Evolutionary conservation across 306 rosid species (phyloP).

Genomic region (Hylodesmum podocarpum): DNA sequence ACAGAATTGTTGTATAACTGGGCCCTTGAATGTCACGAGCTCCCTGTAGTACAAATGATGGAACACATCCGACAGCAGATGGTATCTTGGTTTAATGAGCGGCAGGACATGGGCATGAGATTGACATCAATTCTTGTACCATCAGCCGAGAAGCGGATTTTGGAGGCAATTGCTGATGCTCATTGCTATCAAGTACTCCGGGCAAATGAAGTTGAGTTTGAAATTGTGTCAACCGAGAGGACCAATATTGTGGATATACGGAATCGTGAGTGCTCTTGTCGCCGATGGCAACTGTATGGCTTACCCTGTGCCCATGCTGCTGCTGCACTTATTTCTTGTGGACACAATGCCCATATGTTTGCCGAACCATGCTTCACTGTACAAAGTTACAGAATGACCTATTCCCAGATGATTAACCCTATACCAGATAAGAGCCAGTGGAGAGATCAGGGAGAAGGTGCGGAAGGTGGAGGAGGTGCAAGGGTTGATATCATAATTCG

Average conservation of each 20-base stretch:
- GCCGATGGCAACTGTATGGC: slow-evolving; percentile 96
- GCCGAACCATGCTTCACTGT: slow-evolving; percentile 95
- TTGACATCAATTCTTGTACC: slow-evolving; percentile 91
- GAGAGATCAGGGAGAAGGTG: slow-evolving; percentile 73
- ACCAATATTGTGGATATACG: slow-evolving; percentile 94
- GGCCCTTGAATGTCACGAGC: slow-evolving; percentile 99
- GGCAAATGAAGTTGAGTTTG: slow-evolving; percentile 96
- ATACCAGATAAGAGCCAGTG: slow-evolving; percentile 81
- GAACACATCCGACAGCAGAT: slow-evolving; percentile 83
- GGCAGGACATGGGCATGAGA: slow-evolving; percentile 79
- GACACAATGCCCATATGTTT: slow-evolving; percentile 80
- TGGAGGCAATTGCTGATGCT: slow-evolving; percentile 92
- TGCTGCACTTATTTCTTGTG: slow-evolving; percentile 94
- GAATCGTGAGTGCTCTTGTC: slow-evolving; percentile 89
- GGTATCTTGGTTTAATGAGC: slow-evolving; percentile 71
- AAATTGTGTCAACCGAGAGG: slow-evolving; percentile 94
- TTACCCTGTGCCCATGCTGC: slow-evolving; percentile 99
- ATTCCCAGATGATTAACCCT: slow-evolving; percentile 76
- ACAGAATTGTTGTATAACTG: slow-evolving; percentile 94
- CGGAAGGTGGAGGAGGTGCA: slow-evolving; percentile 78
- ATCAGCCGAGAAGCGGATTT: slow-evolving; percentile 81
- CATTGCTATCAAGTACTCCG: slow-evolving; percentile 97
- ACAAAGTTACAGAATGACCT: slow-evolving; percentile 68
- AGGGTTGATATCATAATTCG: slow-evolving; percentile 65
- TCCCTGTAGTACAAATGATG: slow-evolving; percentile 97